These are phyloP conservation scores for Dictyostelium capitatum DNA, from an alignment of 78 protist genomes.

Conservation along the genomic window DNA sequence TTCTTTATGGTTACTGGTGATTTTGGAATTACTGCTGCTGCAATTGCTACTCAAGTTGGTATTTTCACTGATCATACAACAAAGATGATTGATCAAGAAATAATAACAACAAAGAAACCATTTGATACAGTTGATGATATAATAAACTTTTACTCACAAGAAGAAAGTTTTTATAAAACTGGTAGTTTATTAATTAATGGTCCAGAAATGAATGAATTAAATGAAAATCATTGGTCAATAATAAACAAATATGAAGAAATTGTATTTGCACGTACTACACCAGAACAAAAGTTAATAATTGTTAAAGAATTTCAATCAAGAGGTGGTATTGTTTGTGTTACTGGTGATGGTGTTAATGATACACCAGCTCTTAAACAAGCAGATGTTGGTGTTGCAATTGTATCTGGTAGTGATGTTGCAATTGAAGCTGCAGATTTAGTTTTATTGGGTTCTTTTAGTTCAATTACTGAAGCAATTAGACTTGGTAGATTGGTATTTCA, in stretches of 20 bases:
- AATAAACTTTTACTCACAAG: too few species aligned
- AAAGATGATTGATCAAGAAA: slow-evolving; percentile 82
- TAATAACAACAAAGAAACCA: neutral
- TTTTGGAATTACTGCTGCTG: slow-evolving; percentile 87
- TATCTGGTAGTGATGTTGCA: slow-evolving; percentile 95
- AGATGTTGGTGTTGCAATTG: slow-evolving; percentile 98
- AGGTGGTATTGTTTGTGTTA: slow-evolving; percentile 96
- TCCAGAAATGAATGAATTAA: slow-evolving; percentile 85
- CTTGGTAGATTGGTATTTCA: slow-evolving; percentile 93
- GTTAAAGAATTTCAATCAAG: slow-evolving; percentile 79
- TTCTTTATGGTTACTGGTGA: slow-evolving; percentile 99
- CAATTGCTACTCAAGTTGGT: slow-evolving; percentile 67
- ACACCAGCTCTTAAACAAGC: slow-evolving; percentile 96
- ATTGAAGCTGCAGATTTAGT: slow-evolving; percentile 92
- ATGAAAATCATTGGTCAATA: slow-evolving; percentile 69
- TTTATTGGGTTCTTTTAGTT: slow-evolving; percentile 94
- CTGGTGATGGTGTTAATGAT: slow-evolving; percentile 99
- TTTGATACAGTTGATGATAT: neutral
- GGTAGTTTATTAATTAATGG: slow-evolving; percentile 90
- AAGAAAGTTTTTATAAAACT: neutral
- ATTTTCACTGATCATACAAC: neutral
- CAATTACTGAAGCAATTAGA: slow-evolving; percentile 92
- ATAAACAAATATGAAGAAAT: slow-evolving; percentile 87
- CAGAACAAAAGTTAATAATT: slow-evolving; percentile 92
- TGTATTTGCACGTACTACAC: slow-evolving; percentile 93